A percentile compares a stretch with the other conserved stretches of the same genome.
phyloP scores from a whole-genome alignment of 2,329 filamentous ascomycete genomes.

The Xylaria sp. region DNA sequence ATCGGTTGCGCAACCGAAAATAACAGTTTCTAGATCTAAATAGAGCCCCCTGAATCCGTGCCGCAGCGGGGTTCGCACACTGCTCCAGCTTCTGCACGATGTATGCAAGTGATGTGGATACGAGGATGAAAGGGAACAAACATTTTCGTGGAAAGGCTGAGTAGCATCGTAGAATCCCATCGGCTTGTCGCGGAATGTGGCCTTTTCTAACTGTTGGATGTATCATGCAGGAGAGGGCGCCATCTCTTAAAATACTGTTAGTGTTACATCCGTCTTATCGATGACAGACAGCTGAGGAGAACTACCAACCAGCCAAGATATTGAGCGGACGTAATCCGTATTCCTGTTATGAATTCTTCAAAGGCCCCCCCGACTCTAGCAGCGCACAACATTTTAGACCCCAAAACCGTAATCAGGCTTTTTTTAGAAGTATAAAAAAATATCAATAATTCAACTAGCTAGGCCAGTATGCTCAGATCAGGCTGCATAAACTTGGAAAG shows the following conservation, averaged over 20 bases:
- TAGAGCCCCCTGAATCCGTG: slow-evolving; percentile 12
- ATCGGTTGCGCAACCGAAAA: slow-evolving; percentile 18
- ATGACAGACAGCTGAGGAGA: slow-evolving; percentile 28
- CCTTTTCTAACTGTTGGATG: slow-evolving; percentile 13
- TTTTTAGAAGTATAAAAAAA: no score
- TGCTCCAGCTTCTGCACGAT: slow-evolving; percentile 17
- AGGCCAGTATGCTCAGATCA: background rate
- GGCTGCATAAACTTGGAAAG: background rate
- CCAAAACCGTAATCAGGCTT: slow-evolving; percentile 10
- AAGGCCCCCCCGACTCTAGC: background rate
- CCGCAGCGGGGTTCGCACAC: background rate
- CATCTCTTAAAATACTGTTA: slow-evolving; percentile 29
- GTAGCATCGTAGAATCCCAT: slow-evolving; percentile 28
- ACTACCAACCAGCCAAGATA: background rate
- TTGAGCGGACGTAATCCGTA: background rate
- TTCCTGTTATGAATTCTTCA: background rate
- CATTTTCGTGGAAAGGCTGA: slow-evolving; percentile 22
- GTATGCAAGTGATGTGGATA: slow-evolving; percentile 15
- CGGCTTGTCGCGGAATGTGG: background rate
- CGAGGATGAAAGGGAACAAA: slow-evolving; percentile 20
- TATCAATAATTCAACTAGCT: background rate
- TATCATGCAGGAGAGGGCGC: slow-evolving; percentile 27
- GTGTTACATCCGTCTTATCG: slow-evolving; percentile 34
- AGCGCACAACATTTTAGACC: slow-evolving; percentile 12
- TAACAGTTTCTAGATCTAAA: slow-evolving; percentile 23